These are phyloP conservation scores for Polytolypa hystricis DNA, from an alignment of 2,329 filamentous ascomycete species.

Conservation along the genomic window DNA sequence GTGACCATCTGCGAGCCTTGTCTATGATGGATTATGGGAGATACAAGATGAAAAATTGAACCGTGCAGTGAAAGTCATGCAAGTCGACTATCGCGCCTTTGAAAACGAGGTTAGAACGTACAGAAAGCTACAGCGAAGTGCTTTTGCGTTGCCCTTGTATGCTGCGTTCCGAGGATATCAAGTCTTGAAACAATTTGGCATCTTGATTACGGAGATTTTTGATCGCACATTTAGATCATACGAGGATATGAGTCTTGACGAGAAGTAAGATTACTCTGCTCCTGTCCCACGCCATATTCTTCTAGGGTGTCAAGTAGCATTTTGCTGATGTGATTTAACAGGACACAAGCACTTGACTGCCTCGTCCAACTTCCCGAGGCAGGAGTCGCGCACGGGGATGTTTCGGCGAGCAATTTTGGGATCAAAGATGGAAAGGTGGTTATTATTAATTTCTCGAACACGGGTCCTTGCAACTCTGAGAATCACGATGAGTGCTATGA, in stretches of 20 bases:
- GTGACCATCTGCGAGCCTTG: too few relatives aligned
- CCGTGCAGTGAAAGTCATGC: neutral
- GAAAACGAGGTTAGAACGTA: neutral
- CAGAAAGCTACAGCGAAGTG: neutral
- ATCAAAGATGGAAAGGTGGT: neutral
- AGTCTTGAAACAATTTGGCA: neutral
- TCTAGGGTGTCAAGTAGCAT: neutral
- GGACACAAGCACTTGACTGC: neutral
- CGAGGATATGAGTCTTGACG: neutral
- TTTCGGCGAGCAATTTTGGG: slow-evolving; percentile 1
- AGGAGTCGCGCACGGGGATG: neutral
- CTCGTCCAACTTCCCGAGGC: neutral
- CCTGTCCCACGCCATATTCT: neutral
- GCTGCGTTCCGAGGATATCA: neutral
- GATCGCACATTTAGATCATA: neutral
- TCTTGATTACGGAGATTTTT: neutral
- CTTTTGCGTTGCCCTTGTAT: neutral
- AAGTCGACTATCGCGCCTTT: neutral
- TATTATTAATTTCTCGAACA: neutral
- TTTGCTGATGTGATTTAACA: neutral
- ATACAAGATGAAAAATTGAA: too few relatives aligned
- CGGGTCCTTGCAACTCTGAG: neutral
- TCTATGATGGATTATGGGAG: too few relatives aligned
- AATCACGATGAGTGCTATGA: too few relatives aligned
- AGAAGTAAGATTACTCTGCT: neutral